Evolutionary conservation across 1,284 basidiomycete species (phyloP).

Genomic region (Mycena sp.): DNA sequence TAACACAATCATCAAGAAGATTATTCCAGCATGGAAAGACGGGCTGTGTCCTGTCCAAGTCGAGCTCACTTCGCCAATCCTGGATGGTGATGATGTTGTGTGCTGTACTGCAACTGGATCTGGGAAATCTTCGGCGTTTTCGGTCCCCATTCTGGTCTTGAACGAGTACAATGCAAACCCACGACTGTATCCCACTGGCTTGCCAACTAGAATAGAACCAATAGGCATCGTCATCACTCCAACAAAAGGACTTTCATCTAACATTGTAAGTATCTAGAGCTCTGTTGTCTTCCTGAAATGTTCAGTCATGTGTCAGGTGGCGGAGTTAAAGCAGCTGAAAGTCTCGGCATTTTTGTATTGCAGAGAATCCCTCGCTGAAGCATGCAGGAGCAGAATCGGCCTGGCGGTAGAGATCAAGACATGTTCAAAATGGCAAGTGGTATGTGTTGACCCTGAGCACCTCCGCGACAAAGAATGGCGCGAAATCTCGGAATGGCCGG

Average conservation of each 20-base stretch:
- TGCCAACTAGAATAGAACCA: neutral
- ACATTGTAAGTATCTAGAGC: slow-evolving; percentile 1
- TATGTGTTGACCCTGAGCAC: slow-evolving; percentile 9
- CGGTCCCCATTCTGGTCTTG: neutral
- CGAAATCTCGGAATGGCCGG: neutral
- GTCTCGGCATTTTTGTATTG: slow-evolving; percentile 1
- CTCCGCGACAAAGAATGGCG: slow-evolving; percentile 1
- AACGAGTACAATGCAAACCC: slow-evolving; percentile 8
- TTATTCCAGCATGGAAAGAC: neutral
- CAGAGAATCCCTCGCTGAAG: neutral
- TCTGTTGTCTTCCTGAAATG: too few relatives aligned
- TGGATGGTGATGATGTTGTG: neutral
- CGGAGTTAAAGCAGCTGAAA: neutral
- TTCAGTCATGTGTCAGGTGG: too few relatives aligned
- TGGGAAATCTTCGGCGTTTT: neutral
- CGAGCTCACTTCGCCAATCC: neutral
- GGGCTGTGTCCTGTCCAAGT: neutral
- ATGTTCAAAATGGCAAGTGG: neutral
- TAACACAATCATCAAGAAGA: neutral
- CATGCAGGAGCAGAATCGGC: neutral
- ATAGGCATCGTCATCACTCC: slow-evolving; percentile 10
- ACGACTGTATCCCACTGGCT: slow-evolving; percentile 2
- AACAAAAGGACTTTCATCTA: slow-evolving; percentile 13
- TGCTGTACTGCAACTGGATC: neutral
- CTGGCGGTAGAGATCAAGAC: neutral